phyloP scores from a whole-genome alignment of 768 basidiomycete genomes.

The Russula abietina region DNA sequence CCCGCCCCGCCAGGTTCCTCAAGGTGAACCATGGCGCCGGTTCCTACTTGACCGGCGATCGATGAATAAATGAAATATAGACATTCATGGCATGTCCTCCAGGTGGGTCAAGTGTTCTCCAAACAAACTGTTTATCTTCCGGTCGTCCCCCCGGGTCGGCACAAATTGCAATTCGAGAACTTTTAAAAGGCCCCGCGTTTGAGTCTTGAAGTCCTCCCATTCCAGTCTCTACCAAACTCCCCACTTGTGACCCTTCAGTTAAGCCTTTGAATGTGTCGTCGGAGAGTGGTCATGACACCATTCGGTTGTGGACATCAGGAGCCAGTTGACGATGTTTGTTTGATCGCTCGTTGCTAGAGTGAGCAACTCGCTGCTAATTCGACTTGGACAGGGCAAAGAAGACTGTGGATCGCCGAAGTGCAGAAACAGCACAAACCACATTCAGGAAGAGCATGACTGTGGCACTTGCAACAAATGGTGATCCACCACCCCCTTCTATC shows the following conservation, averaged over 20 bases:
- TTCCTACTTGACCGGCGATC: conserved; percentile 15
- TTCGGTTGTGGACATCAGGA: conserved; percentile 19
- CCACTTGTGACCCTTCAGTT: conserved; percentile 2
- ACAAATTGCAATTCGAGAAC: conserved; percentile 21
- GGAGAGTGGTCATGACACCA: background rate
- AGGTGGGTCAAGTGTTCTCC: conserved; percentile 8
- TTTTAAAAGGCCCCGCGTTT: conserved; percentile 14
- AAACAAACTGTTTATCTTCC: background rate
- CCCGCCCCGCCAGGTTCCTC: conserved; percentile 4
- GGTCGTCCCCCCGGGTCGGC: conserved; percentile 3
- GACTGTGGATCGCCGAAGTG: conserved; percentile 15
- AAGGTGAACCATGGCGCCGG: conserved; percentile 13
- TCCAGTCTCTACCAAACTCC: conserved; percentile 1
- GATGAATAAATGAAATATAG: conserved; percentile 11
- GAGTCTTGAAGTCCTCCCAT: background rate
- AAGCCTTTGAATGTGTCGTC: conserved; percentile 17
- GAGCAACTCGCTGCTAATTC: background rate
- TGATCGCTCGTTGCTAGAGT: background rate
- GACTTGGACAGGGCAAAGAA: background rate
- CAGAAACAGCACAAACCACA: conserved; percentile 13
- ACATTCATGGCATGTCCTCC: conserved; percentile 10
- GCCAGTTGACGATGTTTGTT: background rate
- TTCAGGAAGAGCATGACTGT: background rate
- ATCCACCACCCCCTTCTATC: background rate
- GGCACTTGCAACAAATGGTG: background rate